A percentile compares a stretch with the other conserved stretches of the same genome.
Evolutionary conservation across 163 green algal genomes (phyloP).

Genomic region (Chloromonas sp.): DNA sequence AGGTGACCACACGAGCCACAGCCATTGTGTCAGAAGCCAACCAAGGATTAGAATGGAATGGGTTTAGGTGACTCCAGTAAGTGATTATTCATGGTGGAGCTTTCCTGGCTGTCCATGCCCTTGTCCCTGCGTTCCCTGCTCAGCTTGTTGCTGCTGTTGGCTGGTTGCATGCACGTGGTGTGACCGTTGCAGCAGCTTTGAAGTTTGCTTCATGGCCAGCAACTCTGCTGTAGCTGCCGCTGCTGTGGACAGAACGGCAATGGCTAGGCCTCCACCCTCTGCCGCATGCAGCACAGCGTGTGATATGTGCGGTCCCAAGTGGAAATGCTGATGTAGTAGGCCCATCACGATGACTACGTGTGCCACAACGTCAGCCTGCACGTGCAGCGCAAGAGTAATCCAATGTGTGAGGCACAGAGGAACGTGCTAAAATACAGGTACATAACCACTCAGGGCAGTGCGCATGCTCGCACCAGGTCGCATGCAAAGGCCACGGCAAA

Average conservation of each 20-base stretch:
- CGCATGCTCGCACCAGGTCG: constrained; percentile 20
- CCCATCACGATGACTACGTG: constrained; percentile 42
- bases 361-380: constrained; percentile 28
- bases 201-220: constrained; percentile 17
- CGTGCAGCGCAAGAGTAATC: not conserved
- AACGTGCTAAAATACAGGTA: no score
- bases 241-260: constrained; percentile 38
- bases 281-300: constrained; percentile 37
- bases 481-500: constrained; percentile 41
- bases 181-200: no score
- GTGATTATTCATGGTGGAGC: no score
- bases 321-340: constrained; percentile 47
- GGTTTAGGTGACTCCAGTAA: no score
- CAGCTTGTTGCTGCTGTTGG: no score
- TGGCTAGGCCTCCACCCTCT: constrained; percentile 27
- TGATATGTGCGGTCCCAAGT: constrained; percentile 32
- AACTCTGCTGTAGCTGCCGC: constrained; percentile 39
- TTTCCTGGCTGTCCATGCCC: no score
- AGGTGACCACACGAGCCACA: no score
- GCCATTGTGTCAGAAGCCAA: no score
- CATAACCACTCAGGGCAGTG: no score
- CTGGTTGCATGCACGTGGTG: no score
- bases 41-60: no score
- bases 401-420: not conserved
- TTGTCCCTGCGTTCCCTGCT: no score